Evolutionary conservation across 1,139 yeast genomes (phyloP).

Genomic region (Lodderomyces oxycetoniae): DNA sequence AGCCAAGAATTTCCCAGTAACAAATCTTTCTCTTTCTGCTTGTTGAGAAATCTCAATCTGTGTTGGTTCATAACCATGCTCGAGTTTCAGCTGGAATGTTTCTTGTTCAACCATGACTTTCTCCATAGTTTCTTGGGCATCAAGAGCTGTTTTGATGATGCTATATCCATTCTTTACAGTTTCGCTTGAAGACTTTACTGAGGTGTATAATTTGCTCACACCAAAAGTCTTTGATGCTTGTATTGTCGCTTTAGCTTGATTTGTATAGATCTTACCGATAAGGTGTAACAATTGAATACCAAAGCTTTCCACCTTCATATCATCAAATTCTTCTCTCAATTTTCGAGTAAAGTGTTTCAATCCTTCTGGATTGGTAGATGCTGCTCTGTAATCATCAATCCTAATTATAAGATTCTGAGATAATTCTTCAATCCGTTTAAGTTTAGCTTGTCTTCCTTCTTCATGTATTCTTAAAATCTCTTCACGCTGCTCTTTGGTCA

Average conservation of each 20-base stretch:
- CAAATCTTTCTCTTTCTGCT: conserved; percentile 58
- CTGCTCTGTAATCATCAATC: conserved; percentile 34
- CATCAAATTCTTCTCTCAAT: conserved; percentile 57
- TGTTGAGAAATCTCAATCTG: conserved; percentile 47
- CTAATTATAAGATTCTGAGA: conserved; percentile 42
- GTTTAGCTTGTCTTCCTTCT: conserved; percentile 52
- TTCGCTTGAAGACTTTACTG: conserved; percentile 37
- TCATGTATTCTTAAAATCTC: conserved; percentile 49
- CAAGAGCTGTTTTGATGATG: conserved; percentile 39
- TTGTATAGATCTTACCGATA: conserved; percentile 61
- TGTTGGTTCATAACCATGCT: conserved; percentile 29
- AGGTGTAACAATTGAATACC: conserved; percentile 46
- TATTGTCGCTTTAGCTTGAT: conserved; percentile 49
- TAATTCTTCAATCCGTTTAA: conserved; percentile 52
- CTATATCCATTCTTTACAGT: conserved; percentile 37
- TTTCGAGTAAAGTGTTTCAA: conserved; percentile 35
- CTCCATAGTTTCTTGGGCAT: conserved; percentile 39
- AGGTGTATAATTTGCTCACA: conserved; percentile 49
- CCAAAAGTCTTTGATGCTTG: conserved; percentile 40
- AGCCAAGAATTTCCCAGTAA: conserved; percentile 70
- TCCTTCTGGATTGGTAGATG: conserved; percentile 26
- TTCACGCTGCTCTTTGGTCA: conserved; percentile 51
- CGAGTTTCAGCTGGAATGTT: conserved; percentile 31
- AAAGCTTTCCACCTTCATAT: conserved; percentile 45
- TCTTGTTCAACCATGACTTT: conserved; percentile 48